Evolutionary conservation across 257 asterid species (phyloP), one percentile per base, ranked within the genome.

Genomic region (Nicotiana paniculata): DNA sequence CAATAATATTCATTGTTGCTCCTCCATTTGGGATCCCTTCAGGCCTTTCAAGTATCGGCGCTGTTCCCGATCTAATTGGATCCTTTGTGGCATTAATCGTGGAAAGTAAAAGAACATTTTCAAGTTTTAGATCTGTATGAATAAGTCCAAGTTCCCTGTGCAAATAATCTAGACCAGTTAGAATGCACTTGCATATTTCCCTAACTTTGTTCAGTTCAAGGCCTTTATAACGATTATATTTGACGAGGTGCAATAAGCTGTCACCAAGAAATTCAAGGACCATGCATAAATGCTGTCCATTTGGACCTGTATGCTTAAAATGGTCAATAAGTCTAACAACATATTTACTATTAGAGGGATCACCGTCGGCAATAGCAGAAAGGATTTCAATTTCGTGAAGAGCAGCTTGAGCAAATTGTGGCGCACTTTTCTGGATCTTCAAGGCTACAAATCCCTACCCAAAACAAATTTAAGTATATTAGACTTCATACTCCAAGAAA

Each of bases 221-320:
- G 69, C 98, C 97, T 87, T 92, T 94, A 86, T 94, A 92, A 24
- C 91, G 93, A 86, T 91, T 92, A 85, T 90, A 90, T 89, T 90
- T 94, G 87, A 92, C 90, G 26, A 96, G 89, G 57, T 90, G 92
- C 82, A 96, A 90, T 83, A 96, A 89, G 90, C 92, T 96, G 86
- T 96, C 99, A 51, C 99, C 99, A 51, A 96, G 97, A 91, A 94
- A 96, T 84, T 96, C 98, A 84, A 96, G 90, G 81, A 90, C 99
- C 99, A 96, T 96, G 91, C 99, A 96, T 77, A 90, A 82, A 86
- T 96, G 99, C 90, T 96, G 99, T 74, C 99, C 98, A 79, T 96
- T 96, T 43, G 99, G 99, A 83, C 99, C 99, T 43, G 90, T 55
- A 80, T 96, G 99, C 90, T 92, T 96, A 81, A 94, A 96, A 88